Evolutionary conservation across 352 stramenopile genomes (phyloP), one percentile per base, ranked within the genome.

Genomic region (Phytophthora pisi): DNA sequence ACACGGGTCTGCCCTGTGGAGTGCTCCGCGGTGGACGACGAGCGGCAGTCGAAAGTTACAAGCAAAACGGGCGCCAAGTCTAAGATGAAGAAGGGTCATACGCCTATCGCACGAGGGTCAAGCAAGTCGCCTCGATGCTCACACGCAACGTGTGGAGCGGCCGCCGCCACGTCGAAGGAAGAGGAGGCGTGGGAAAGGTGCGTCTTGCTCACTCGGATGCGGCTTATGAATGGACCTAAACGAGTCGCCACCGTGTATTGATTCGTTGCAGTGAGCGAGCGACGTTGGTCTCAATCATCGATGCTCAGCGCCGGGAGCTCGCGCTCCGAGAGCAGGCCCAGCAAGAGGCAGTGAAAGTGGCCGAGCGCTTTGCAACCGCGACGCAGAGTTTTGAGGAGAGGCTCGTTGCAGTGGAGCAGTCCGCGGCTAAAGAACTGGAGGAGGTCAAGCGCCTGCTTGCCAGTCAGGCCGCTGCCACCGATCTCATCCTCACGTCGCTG

Each of bases 341-440:
- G n/a, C 63, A 79, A 26, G 79, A 91, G 13, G 84, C 84, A 4
- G 57, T 76, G 13, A 74, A 75, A 0, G 72, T 89, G 16, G 84
- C 84, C 1, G 79, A 89, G 51, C 79, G 65, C 38, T 93, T 91
- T 65, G 74, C 82, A 15, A 55, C 58, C 0, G 76, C 85, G 13
- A 78, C 88, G 4, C 68, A 89, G 42, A 57, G 68, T 1, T 91
- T 93, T 49, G 81, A 89, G 58, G 75, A 88, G 53, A 70, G 85
- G 28, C 57, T 92, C 4, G 64, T 88, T 18, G 61, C 46, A 1
- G 72, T 91, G 11, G 83, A 91, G 51, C 67, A 72, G 43, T 74
- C 64, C 40, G 75, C 73, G 9, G 58, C 64, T 18, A 77, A 72
- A 6, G 79, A 89, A 40, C 68, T 88, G 18, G 68, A 68, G 28